Conservation (phyloP, 2,329 filamentous ascomycete genomes). For the Phymatotrichopsis omnivora region DNA sequence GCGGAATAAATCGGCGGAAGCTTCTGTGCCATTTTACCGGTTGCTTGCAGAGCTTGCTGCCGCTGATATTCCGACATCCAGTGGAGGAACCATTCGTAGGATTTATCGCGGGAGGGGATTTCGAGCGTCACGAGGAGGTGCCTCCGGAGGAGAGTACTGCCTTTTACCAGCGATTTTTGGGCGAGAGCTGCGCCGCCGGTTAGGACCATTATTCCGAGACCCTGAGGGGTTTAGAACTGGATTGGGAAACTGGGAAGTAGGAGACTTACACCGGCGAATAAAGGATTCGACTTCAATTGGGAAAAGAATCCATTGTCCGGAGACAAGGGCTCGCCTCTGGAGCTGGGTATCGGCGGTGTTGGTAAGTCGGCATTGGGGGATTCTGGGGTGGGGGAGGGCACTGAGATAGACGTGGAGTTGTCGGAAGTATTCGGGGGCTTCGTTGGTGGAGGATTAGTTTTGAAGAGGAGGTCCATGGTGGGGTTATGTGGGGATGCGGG, state of each 20-base stretch:
- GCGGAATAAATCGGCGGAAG: conserved; percentile 31
- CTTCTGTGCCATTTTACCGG: conserved; percentile 44
- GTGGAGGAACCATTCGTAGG: conserved; percentile 86
- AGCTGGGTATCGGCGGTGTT: too few relatives aligned
- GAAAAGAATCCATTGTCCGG: conserved; percentile 38
- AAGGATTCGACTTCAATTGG: conserved; percentile 43
- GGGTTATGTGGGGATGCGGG: too few relatives aligned
- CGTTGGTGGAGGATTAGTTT: too few relatives aligned
- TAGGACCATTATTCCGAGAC: conserved; percentile 82
- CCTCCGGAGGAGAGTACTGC: conserved; percentile 63
- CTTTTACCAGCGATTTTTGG: conserved; percentile 63
- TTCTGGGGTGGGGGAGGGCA: too few relatives aligned
- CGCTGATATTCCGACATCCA: conserved; percentile 84
- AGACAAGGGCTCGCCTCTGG: too few relatives aligned
- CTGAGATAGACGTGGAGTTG: too few relatives aligned
- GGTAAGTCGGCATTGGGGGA: too few relatives aligned
- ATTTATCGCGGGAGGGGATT: conserved; percentile 85
- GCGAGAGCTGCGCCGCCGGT: conserved; percentile 72
- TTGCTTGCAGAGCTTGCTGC: conserved; percentile 43
- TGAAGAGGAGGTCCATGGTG: too few relatives aligned
- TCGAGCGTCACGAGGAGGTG: conserved; percentile 91
- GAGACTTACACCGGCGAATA: conserved; percentile 43
- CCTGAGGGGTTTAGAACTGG: conserved; percentile 43
- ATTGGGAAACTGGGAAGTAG: background rate
- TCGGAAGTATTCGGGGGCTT: too few relatives aligned